Base-by-base conservation (phyloP, 768 basidiomycete genomes). In the Pholiota molesta region DNA sequence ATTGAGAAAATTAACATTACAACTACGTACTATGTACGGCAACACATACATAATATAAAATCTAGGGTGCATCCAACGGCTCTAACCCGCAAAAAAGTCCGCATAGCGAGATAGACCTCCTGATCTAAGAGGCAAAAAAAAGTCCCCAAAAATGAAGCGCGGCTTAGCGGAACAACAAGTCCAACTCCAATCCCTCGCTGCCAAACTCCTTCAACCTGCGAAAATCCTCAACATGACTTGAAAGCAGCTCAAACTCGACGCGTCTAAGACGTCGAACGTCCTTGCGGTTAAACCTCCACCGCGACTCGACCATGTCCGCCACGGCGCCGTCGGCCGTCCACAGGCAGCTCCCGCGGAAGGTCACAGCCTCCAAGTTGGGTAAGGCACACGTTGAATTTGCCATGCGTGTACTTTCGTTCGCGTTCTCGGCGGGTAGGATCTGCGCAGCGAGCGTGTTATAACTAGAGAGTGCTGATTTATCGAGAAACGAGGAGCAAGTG, bases 241-340 rank as follows among this genome's bases (percentile, higher is more conserved):
- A 76, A 21, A 61, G 66, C 51, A 74, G 59, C 51, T 75, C 70
- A 26, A 77, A 35, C 51, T 73, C 68, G 21, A 77, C 66, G 53
- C 67, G 66, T 29, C 65, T 71, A 44, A 79, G 65, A 7, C 71
- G 72, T 52, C 66, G 63, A 21, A 73, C 64, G 26, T 61, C 66
- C 23, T 49, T 57, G 52, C 53, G 57, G 29, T 66, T 55, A 52
- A 63, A 62, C 52, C 71, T 69, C 74, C 73, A 76, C 7, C 77
- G 72, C 42, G 75, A 74, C 54, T 77, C 73, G 31, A 76, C 74
- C 75, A 79, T 77, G 23, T 71, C 71, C 14, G 75, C 70, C 16
- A 79, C 64, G 19, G 66, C 66, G 4, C 74, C 75, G 62, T 75
- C 72, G 3, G 69, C 62, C 31, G 72, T 68, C 64, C 69, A 67